phyloP scores from a whole-genome alignment of 352 stramenopile genomes.

The Phytopythium montanum region DNA sequence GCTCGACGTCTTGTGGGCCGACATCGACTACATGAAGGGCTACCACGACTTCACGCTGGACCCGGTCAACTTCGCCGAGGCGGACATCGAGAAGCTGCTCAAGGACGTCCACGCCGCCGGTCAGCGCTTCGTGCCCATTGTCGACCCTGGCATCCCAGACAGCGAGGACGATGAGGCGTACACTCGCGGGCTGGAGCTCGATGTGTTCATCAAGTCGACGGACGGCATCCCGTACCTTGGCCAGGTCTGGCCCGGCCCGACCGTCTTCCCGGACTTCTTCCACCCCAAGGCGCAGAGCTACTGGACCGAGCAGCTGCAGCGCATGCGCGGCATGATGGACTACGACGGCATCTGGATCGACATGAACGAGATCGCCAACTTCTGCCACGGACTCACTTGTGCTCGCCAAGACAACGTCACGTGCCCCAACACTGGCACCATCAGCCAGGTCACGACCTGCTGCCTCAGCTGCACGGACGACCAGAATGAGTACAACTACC shows the following conservation, averaged over 20 bases:
- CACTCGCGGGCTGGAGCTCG: slow-evolving; percentile 43
- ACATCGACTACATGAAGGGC: slow-evolving; percentile 64
- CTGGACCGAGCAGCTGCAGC: slow-evolving; percentile 60
- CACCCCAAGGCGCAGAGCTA: slow-evolving; percentile 57
- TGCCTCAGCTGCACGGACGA: slow-evolving; percentile 38
- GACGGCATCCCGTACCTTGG: slow-evolving; percentile 56
- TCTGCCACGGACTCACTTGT: slow-evolving; percentile 48
- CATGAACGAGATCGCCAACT: slow-evolving; percentile 87
- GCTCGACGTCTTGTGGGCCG: slow-evolving; percentile 53
- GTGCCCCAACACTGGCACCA: slow-evolving; percentile 30
- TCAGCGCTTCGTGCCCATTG: slow-evolving; percentile 75
- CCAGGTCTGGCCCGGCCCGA: slow-evolving; percentile 80
- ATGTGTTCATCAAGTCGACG: slow-evolving; percentile 80
- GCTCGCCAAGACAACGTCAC: slow-evolving; percentile 25
- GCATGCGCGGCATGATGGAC: slow-evolving; percentile 42
- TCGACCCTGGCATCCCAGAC: slow-evolving; percentile 79
- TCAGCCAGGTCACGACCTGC: slow-evolving; percentile 37
- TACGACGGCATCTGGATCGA: slow-evolving; percentile 86
- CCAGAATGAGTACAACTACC: slow-evolving; percentile 48
- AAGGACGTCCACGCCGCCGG: slow-evolving; percentile 44
- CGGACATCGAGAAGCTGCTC: slow-evolving; percentile 32
- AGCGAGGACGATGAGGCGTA: slow-evolving; percentile 48
- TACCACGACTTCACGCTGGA: slow-evolving; percentile 69
- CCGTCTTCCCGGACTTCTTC: slow-evolving; percentile 82
- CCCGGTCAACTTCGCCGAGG: slow-evolving; percentile 35